Percentiles rank a stretch among this genome's conserved stretches.
phyloP scores from a whole-genome alignment of 768 basidiomycete genomes.

The Pleurotus tuber-regium region DNA sequence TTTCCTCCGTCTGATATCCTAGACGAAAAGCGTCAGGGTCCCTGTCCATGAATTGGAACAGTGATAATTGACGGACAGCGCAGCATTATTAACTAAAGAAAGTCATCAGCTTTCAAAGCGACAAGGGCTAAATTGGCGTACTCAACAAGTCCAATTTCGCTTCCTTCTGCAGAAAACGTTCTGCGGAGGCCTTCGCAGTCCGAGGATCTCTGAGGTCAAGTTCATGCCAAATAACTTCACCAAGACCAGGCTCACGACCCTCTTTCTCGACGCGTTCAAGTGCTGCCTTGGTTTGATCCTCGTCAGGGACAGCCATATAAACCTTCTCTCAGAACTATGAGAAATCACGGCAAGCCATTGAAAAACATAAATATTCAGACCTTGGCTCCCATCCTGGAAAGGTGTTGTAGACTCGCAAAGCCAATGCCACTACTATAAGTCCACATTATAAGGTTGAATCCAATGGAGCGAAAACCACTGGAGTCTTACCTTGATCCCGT shows the following conservation, averaged over 20 bases:
- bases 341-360: not conserved
- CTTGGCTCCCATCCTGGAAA: conserved; percentile 41
- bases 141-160: conserved; percentile 42
- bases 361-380: conserved; percentile 19
- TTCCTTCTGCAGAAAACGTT: conserved; percentile 36
- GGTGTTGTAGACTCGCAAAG: conserved; percentile 32
- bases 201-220: conserved; percentile 38
- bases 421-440: conserved; percentile 35
- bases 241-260: conserved; percentile 26
- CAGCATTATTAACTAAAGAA: conserved; percentile 22
- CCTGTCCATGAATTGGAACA: not conserved
- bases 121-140: conserved; percentile 16
- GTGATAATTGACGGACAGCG: conserved; percentile 12
- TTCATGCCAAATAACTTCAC: conserved; percentile 28
- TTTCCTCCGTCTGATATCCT: conserved; percentile 7
- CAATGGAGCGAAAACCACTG: not conserved
- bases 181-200: conserved; percentile 29
- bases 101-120: not conserved
- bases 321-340: conserved; percentile 11
- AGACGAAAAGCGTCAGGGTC: not conserved
- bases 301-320: conserved; percentile 31
- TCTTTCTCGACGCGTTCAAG: conserved; percentile 32
- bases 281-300: conserved; percentile 27
- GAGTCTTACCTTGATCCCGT: conserved; percentile 43
- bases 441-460: not conserved